Conservation (phyloP, 805 yeast genomes). For the Candida dajiaensis region DNA sequence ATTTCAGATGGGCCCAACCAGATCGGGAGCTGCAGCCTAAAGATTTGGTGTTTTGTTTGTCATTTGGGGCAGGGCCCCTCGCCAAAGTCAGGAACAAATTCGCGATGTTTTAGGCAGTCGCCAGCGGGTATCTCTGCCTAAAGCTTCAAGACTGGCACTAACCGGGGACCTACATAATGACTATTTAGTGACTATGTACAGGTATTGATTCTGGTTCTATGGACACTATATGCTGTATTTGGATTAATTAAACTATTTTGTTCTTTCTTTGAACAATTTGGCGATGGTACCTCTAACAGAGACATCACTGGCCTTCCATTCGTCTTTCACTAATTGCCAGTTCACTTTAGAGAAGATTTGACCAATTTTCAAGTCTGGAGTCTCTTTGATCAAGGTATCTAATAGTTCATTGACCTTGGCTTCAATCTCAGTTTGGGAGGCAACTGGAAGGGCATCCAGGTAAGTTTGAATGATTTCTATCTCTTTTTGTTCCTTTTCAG, state of each 20-base stretch:
- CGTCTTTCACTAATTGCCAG: conserved; percentile 28
- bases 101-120: too few species aligned
- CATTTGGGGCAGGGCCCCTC: too few species aligned
- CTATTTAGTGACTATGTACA: too few species aligned
- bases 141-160: too few species aligned
- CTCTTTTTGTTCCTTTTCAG: conserved; percentile 46
- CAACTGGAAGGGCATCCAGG: conserved; percentile 37
- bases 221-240: too few species aligned
- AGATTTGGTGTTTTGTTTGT: too few species aligned
- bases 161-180: too few species aligned
- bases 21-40: neutral
- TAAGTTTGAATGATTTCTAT: conserved; percentile 36
- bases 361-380: conserved; percentile 22
- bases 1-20: neutral
- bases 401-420: conserved; percentile 25
- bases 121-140: too few species aligned
- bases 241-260: too few species aligned
- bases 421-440: conserved; percentile 40
- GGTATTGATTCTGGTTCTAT: too few species aligned
- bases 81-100: too few species aligned
- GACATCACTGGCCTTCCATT: conserved; percentile 32
- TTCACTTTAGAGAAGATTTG: conserved; percentile 27
- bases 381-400: conserved; percentile 12
- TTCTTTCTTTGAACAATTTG: conserved; percentile 12
- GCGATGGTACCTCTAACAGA: conserved; percentile 28